phyloP scores from a whole-genome alignment of 106 monocot genomes.

The Phalaenopsis aphrodite region DNA sequence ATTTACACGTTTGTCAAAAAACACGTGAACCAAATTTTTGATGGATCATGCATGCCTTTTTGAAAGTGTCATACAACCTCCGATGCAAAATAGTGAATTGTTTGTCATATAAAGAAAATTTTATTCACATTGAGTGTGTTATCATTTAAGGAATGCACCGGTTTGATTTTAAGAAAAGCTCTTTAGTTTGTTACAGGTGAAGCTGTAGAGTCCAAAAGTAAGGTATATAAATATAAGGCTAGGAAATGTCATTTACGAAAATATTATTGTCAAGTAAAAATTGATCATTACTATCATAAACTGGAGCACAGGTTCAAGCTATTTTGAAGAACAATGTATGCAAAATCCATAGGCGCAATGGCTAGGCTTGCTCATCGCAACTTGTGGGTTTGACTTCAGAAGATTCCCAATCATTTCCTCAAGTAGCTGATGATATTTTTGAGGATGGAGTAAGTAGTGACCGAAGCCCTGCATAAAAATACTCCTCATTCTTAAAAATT shows the following conservation, averaged over 20 bases:
- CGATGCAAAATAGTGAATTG: too few relatives aligned
- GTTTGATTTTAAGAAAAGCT: too few relatives aligned
- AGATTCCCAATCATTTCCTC: conserved; percentile 38
- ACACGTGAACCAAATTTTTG: too few relatives aligned
- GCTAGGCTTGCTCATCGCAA: conserved; percentile 25
- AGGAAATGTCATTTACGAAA: neutral
- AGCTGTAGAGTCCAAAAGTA: neutral
- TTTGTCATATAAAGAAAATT: too few relatives aligned
- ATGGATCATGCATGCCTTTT: too few relatives aligned
- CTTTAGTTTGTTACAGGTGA: neutral
- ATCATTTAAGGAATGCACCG: too few relatives aligned
- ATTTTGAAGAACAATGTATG: conserved; percentile 21
- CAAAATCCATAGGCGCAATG: conserved; percentile 27
- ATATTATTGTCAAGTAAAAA: neutral
- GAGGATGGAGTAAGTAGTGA: conserved; percentile 34
- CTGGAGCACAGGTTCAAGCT: neutral
- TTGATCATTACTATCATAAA: neutral
- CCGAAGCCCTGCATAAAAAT: conserved; percentile 28
- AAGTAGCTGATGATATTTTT: conserved; percentile 15
- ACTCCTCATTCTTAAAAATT: too few relatives aligned
- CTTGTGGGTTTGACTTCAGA: conserved; percentile 19
- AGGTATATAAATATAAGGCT: neutral
- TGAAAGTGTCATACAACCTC: too few relatives aligned
- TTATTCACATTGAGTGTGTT: too few relatives aligned
- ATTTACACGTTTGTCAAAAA: too few relatives aligned